Conservation (phyloP, 257 asterid species). For the Solanum ossicruentum region DNA sequence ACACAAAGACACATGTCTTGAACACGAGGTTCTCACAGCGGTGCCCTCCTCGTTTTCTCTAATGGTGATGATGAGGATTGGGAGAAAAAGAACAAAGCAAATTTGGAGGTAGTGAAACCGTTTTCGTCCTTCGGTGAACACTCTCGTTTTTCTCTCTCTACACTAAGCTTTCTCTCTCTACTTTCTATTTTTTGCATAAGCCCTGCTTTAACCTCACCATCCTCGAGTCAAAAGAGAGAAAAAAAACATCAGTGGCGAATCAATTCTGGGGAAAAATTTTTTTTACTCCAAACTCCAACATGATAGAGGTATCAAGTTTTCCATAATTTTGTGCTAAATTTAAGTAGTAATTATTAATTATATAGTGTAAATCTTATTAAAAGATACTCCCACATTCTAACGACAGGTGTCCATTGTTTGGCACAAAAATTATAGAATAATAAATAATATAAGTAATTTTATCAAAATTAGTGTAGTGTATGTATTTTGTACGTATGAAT, state of each 20-base stretch:
- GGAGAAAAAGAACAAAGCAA: conserved; percentile 3
- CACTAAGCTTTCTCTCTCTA: background rate
- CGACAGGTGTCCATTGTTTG: no score
- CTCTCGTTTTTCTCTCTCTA: background rate
- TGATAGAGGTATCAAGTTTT: background rate
- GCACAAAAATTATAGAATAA: no score
- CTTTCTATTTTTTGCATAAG: conserved; percentile 5
- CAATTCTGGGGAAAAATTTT: background rate
- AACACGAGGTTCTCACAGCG: background rate
- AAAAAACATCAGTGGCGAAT: background rate
- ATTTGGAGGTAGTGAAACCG: conserved; percentile 5
- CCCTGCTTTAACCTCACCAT: background rate
- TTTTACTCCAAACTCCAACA: background rate
- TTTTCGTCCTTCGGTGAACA: background rate
- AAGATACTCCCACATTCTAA: background rate
- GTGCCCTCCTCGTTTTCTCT: background rate
- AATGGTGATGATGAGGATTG: background rate
- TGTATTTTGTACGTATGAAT: no score
- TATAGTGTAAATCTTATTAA: background rate
- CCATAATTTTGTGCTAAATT: background rate
- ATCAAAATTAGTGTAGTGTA: no score
- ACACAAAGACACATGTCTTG: background rate
- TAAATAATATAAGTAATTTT: no score
- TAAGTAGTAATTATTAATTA: background rate
- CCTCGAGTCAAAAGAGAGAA: background rate